Percentiles rank a stretch among this genome's conserved stretches.
Evolutionary conservation across 2,329 filamentous ascomycete species (phyloP).

Genomic region (Arthrobotrys sphaeroides): DNA sequence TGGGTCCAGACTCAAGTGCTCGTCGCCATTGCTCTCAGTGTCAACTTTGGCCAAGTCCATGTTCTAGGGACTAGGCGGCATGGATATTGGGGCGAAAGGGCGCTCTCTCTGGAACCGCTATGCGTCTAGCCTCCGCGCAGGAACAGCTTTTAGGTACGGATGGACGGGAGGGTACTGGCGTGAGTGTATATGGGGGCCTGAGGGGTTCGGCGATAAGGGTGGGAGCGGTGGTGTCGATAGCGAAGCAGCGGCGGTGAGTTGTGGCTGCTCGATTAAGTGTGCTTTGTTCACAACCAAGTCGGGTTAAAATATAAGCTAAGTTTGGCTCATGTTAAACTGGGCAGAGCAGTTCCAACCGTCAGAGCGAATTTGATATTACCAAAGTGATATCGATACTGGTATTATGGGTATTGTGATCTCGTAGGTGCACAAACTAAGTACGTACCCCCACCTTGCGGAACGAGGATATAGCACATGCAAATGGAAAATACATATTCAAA

Average conservation of each 20-base stretch:
- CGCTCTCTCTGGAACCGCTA: constrained; percentile 3
- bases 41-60: constrained; percentile 44
- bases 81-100: neutral
- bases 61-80: constrained; percentile 22
- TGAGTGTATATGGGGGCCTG: neutral
- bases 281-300: neutral
- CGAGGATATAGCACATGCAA: neutral
- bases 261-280: constrained; percentile 4
- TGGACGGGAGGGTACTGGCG: neutral
- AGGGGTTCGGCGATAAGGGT: constrained; percentile 17
- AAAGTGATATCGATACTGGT: neutral
- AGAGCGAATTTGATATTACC: neutral
- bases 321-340: neutral
- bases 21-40: constrained; percentile 26
- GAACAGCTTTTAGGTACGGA: neutral
- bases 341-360: neutral
- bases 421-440: neutral
- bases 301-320: too few relatives aligned
- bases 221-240: constrained; percentile 15
- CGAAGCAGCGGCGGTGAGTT: constrained; percentile 6
- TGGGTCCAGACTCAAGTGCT: constrained; percentile 15
- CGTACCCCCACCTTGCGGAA: neutral
- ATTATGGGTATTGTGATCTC: neutral
- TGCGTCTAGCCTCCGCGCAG: neutral
- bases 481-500: neutral